Percentiles rank a stretch among this genome's conserved stretches.
Evolutionary conservation across 768 basidiomycete species (phyloP).

Genomic region (Flagelloscypha sp.): DNA sequence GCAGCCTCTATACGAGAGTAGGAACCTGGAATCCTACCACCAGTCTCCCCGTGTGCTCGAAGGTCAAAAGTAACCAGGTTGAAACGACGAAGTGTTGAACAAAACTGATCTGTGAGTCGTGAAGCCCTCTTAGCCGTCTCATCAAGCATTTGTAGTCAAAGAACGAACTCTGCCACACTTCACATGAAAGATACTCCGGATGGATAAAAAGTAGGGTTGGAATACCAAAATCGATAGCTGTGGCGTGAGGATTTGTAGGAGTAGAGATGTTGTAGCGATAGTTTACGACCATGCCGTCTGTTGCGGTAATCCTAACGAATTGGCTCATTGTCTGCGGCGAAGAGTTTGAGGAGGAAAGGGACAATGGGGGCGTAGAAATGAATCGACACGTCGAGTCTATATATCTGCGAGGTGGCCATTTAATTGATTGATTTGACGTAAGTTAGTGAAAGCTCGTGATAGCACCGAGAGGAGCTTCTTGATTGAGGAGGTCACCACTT

Average conservation of each 20-base stretch:
- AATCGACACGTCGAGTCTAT: too few species aligned
- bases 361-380: too few species aligned
- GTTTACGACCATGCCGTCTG: too few species aligned
- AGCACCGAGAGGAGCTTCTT: too few species aligned
- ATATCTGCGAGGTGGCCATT: too few species aligned
- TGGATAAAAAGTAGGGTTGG: constrained; percentile 14
- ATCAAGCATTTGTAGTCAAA: neutral
- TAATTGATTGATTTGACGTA: too few species aligned
- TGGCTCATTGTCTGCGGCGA: too few species aligned
- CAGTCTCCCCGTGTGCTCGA: constrained; percentile 10
- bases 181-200: constrained; percentile 12
- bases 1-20: constrained; percentile 14
- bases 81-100: constrained; percentile 9
- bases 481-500: too few species aligned
- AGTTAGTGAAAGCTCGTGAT: too few species aligned
- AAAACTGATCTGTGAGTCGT: constrained; percentile 9
- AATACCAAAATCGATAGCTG: constrained; percentile 4
- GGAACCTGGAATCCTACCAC: constrained; percentile 3
- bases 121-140: neutral
- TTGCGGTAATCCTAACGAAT: too few species aligned
- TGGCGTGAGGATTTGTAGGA: constrained; percentile 7
- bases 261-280: constrained; percentile 12
- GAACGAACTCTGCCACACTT: constrained; percentile 7
- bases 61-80: constrained; percentile 14
- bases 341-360: too few species aligned